Conservation (phyloP, 345 rosid species). For the Arabis alpina region DNA sequence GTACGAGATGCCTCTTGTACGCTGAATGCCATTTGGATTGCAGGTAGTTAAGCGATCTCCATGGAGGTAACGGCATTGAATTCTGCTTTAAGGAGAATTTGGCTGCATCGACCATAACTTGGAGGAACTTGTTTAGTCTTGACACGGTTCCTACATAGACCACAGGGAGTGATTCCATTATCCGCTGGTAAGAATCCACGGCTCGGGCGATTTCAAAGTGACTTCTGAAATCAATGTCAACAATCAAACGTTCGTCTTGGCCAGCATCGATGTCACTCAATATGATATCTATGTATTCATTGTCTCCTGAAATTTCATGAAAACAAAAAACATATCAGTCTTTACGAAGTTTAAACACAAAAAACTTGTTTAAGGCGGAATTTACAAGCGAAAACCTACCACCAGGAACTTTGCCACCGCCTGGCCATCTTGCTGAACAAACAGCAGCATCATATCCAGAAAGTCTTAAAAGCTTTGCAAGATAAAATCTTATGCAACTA, state of each 20-base stretch:
- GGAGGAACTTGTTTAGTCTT: constrained; percentile 72
- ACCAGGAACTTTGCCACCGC: constrained; percentile 85
- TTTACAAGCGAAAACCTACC: constrained; percentile 50
- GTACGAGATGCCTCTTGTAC: constrained; percentile 56
- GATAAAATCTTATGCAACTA: constrained; percentile 75
- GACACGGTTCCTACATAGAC: constrained; percentile 73
- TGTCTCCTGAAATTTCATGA: constrained; percentile 63
- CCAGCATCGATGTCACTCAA: constrained; percentile 48
- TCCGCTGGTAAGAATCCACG: constrained; percentile 75
- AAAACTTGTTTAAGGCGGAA: background rate
- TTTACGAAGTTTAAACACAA: background rate
- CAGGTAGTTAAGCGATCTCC: constrained; percentile 89
- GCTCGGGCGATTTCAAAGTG: constrained; percentile 97
- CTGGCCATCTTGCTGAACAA: constrained; percentile 83
- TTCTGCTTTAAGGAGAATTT: constrained; percentile 83
- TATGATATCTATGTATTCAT: constrained; percentile 82
- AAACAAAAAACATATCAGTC: constrained; percentile 3
- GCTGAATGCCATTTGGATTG: constrained; percentile 87
- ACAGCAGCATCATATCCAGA: constrained; percentile 88
- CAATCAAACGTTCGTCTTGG: constrained; percentile 68
- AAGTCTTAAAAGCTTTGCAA: constrained; percentile 75
- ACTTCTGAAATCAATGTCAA: constrained; percentile 87
- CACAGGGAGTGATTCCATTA: constrained; percentile 75
- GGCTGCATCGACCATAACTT: constrained; percentile 89
- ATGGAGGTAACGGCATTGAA: constrained; percentile 96